These are phyloP conservation scores for Paraleonurus japonicus DNA, from an alignment of 257 asterid species.

Conservation along the genomic window DNA sequence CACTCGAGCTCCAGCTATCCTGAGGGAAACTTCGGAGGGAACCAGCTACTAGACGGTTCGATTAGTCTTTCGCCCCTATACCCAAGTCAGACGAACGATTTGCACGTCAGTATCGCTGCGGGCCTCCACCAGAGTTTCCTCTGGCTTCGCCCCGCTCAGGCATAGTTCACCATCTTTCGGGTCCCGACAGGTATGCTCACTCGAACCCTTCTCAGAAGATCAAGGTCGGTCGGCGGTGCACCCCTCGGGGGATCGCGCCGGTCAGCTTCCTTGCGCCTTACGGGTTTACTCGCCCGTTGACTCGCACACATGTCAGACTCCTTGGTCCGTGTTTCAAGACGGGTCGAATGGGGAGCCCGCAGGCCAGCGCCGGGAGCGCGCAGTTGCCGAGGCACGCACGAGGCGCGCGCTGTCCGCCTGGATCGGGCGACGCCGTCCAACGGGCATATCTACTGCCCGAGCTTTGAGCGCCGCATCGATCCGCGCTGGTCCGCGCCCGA, in stretches of 20 bases:
- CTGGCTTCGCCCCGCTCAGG: slow-evolving; percentile 76
- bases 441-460: too few relatives aligned
- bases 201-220: neutral
- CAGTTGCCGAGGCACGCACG: too few relatives aligned
- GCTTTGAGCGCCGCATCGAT: neutral
- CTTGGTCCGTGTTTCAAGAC: too few relatives aligned
- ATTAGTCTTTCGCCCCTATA: slow-evolving; percentile 62
- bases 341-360: too few relatives aligned
- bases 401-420: too few relatives aligned
- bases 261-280: too few relatives aligned
- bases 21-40: slow-evolving; percentile 6
- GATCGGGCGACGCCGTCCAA: neutral
- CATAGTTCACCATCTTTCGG: slow-evolving; percentile 70
- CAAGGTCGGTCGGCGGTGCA: neutral
- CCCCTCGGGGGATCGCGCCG: too few relatives aligned
- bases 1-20: too few relatives aligned
- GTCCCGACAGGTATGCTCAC: neutral
- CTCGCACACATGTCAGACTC: too few relatives aligned
- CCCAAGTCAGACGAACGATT: slow-evolving; percentile 72
- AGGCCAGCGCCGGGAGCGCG: too few relatives aligned
- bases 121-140: slow-evolving; percentile 86
- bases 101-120: slow-evolving; percentile 73
- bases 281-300: too few relatives aligned
- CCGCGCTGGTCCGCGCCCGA: too few relatives aligned
- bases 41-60: slow-evolving; percentile 9